Base-by-base conservation (phyloP, 139 green algal species). In the Spirogloea muscicola region DNA sequence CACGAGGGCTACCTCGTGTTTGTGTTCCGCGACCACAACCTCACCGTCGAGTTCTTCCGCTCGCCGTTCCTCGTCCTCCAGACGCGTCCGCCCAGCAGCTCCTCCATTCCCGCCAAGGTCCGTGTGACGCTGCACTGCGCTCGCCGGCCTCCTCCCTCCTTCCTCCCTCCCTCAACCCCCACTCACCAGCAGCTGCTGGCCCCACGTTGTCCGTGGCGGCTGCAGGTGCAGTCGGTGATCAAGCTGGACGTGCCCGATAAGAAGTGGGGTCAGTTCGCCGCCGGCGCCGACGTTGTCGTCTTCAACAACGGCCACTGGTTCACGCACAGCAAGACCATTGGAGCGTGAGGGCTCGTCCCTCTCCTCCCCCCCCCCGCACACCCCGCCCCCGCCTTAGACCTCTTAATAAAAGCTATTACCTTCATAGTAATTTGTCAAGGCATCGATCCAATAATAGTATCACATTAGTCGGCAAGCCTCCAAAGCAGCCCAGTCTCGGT, bases 301-400 rank as follows among this genome's bases (percentile, higher is more conserved):
- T 38, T 64, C 55, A 64, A 38, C 31, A 44, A 44, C 29, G 55
- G 55, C 29, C 55, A 64, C 31, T 64, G 55, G 55, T 38, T 9
- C 13, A 27, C 27, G 13, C 9, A 10, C 10, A 16, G 31, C 55
- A 64, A 64, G 31, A 64, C 55, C 29, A 51, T 13, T 51, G 43
- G 13, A 10, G 13, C 10, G 43, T 51, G 13, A 10, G 43, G 10
- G 13, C 43, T 51, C 43, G 10, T 51, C 13, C 43, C 13, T 51
- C 43, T 13, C 43, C 43, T 13, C 43, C 43, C 43, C 43, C 13
- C 43, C 13, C 43, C 13, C 43, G 10, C 43, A 25, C 43, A 25
- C 43, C 13, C 43, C 43, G 10, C 13, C 43, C 43, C 43, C 21
- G 46, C 21, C 21, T 21, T 55, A 21, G 46, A 21, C 21, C 21